Percentiles rank a stretch among this genome's conserved stretches.
These are phyloP conservation scores for Aureobasidium sp. DNA, from an alignment of 2,329 filamentous ascomycete species.

Conservation along the genomic window DNA sequence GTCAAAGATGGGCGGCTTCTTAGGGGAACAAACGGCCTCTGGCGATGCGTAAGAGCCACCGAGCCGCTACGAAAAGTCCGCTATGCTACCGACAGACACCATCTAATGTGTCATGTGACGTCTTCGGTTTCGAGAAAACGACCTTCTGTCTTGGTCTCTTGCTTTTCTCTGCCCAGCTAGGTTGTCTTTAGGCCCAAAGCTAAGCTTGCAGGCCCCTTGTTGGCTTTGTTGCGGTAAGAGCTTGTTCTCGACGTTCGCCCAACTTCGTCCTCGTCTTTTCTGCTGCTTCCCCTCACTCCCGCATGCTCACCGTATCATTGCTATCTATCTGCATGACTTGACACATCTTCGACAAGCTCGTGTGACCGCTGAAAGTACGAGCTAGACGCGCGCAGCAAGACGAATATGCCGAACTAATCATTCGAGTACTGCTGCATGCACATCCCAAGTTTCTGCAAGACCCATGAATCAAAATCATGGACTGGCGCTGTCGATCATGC, in stretches of 20 bases:
- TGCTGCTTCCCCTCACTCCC: background rate
- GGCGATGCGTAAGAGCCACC: slow-evolving; percentile 12
- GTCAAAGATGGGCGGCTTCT: slow-evolving; percentile 9
- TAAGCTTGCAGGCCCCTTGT: background rate
- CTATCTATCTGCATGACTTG: background rate
- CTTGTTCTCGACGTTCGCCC: background rate
- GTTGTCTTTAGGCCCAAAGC: background rate
- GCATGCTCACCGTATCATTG: slow-evolving; percentile 1
- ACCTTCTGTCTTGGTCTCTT: background rate
- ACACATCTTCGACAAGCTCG: background rate
- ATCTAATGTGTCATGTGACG: slow-evolving; percentile 1
- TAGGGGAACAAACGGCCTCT: slow-evolving; percentile 7
- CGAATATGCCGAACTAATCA: background rate
- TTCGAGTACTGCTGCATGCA: slow-evolving; percentile 1
- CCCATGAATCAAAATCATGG: background rate
- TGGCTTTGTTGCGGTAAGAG: background rate
- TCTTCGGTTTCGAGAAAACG: background rate
- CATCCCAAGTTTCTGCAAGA: background rate
- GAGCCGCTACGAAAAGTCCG: slow-evolving; percentile 11
- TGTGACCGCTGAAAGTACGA: slow-evolving; percentile 9
- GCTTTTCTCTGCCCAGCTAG: background rate
- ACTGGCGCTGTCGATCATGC: slow-evolving; percentile 13
- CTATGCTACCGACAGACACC: slow-evolving; percentile 9
- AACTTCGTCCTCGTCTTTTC: background rate
- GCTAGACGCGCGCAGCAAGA: background rate